Evolutionary conservation across 2,329 filamentous ascomycete genomes (phyloP), one percentile per base, ranked within the genome.

Genomic region (Ophiostoma australiae): DNA sequence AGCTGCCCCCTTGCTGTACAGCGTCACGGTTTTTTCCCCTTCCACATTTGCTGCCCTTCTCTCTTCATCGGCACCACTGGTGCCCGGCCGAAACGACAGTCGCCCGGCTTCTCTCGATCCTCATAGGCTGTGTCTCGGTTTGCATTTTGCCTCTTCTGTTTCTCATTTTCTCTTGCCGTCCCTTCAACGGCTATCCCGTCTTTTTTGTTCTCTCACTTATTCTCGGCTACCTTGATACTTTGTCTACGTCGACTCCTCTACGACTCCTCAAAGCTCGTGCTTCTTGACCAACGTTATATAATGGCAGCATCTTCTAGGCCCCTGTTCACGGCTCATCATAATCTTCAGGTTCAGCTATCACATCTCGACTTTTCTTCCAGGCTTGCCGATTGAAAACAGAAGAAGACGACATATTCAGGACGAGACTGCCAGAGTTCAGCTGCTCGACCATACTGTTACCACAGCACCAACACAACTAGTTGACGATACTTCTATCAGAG

Each of bases 101-200:
- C 52, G 31, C 17, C 37, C 63, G 63, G 68, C 70, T 58, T 69
- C 68, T 72, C 63, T 23, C 31, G 37, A 52, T 37, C 70, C 67
- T 37, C 48, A 69, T 61, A 69, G 70, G 55, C 67, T 70, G 35
- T 72, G 70, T 72, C 68, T 72, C 68, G 68, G 67, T 61, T 70
- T 68, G 35, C 48, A n/a, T 72, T 72, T 67, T 70, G 52, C 39
- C 67, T 13, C 66, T 37, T 66, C 23, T 35, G 17, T 35, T n/a
- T 65, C 55, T 33, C 69, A 10, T 35, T 33, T 33, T 17, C 5
- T 63, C 58, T 58, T 27, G n/a, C 52, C 52, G n/a, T 17, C 52
- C 20, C 44, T 39, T 20, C 44, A 48, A 20, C 58, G 23, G 11
- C 15, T 20, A 27, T 63, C 58, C 58, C 58, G 27, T 31, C 6